phyloP scores from a whole-genome alignment of 352 stramenopile genomes.

The Saprolegnia parasitica region DNA sequence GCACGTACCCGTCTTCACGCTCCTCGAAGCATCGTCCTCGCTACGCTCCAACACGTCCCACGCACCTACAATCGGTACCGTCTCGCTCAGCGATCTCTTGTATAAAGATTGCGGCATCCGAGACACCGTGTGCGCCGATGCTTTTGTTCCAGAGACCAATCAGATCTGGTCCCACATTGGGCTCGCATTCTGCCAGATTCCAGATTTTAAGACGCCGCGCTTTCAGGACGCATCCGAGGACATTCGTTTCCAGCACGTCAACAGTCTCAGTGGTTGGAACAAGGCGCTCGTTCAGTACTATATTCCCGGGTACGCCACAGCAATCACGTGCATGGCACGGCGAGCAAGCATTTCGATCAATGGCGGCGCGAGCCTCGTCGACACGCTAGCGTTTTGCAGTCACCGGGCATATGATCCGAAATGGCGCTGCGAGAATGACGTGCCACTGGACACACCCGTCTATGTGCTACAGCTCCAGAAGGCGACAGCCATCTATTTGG shows the following conservation, averaged over 20 bases:
- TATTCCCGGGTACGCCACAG: neutral
- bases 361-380: neutral
- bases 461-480: neutral
- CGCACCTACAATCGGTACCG: neutral
- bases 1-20: constrained; percentile 27
- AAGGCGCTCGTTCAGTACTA: constrained; percentile 8
- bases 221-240: neutral
- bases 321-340: constrained; percentile 2
- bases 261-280: constrained; percentile 14
- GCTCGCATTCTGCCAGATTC: neutral
- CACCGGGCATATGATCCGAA: neutral
- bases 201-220: neutral
- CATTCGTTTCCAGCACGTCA: constrained; percentile 2
- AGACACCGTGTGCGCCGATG: neutral
- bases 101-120: neutral
- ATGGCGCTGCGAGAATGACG: neutral
- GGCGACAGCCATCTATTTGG: neutral
- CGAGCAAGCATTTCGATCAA: neutral
- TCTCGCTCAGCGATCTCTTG: constrained; percentile 3
- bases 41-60: neutral
- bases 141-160: neutral
- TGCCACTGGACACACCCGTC: neutral
- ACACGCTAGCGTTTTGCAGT: constrained; percentile 7
- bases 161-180: neutral
- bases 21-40: constrained; percentile 28